Conservation (phyloP, 2,329 filamentous ascomycete genomes). For the Colletotrichum musae region DNA sequence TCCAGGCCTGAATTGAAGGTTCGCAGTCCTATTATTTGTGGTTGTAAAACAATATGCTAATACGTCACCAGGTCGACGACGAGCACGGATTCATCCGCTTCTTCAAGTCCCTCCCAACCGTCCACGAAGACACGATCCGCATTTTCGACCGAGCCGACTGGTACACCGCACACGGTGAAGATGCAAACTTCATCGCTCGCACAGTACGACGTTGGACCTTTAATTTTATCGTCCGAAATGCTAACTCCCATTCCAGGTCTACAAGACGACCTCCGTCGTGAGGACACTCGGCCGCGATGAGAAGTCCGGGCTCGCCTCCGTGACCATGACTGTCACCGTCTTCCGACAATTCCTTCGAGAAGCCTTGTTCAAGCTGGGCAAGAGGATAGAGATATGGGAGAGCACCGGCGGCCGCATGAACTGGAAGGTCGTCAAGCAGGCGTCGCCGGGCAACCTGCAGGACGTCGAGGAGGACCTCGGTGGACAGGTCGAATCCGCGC, state of each 20-base stretch:
- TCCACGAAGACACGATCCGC: constrained; percentile 82
- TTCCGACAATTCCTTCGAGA: constrained; percentile 97
- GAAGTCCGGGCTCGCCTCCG: constrained; percentile 88
- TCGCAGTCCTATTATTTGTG: constrained; percentile 18
- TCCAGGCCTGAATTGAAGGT: constrained; percentile 82
- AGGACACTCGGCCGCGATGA: constrained; percentile 89
- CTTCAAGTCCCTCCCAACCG: constrained; percentile 86
- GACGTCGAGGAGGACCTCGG: constrained; percentile 97
- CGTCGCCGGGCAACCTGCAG: constrained; percentile 95
- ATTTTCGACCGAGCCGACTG: constrained; percentile 96
- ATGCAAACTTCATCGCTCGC: constrained; percentile 87
- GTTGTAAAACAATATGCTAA: constrained; percentile 17
- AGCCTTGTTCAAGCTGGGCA: constrained; percentile 91
- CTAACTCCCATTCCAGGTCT: constrained; percentile 71
- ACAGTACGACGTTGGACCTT: constrained; percentile 65
- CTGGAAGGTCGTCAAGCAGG: constrained; percentile 93
- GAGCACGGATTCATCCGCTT: constrained; percentile 97
- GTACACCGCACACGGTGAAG: constrained; percentile 92
- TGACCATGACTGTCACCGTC: constrained; percentile 95
- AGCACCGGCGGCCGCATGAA: constrained; percentile 83
- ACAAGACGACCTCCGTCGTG: constrained; percentile 97
- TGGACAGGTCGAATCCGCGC: constrained; percentile 86
- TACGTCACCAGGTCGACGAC: constrained; percentile 82
- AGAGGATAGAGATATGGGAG: constrained; percentile 91
- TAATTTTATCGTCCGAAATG: background rate